Evolutionary conservation across 1,139 yeast species (phyloP).

Genomic region (Scheffersomyces cryptocercus): DNA sequence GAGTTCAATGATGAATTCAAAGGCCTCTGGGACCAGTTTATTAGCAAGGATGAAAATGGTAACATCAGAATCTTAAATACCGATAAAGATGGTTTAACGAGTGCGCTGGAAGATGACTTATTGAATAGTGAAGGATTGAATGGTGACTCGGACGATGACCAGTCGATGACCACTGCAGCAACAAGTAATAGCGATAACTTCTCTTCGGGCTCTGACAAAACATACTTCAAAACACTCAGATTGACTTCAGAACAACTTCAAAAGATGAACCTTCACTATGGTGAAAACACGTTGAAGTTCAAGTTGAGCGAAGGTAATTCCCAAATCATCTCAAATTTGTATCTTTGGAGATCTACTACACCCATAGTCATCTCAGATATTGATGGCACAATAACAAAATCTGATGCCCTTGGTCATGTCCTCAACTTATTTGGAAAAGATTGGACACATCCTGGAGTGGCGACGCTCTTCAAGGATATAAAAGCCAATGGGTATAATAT

Average conservation of each 20-base stretch:
- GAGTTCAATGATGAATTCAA: conserved; percentile 23
- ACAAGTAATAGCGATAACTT: conserved; percentile 6
- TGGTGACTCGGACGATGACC: conserved; percentile 23
- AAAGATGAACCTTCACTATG: conserved; percentile 70
- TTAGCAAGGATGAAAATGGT: conserved; percentile 65
- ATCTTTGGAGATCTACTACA: conserved; percentile 78
- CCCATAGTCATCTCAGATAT: conserved; percentile 97
- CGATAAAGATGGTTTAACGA: conserved; percentile 5
- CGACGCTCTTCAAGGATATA: conserved; percentile 85
- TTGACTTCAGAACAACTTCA: conserved; percentile 88
- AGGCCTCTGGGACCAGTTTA: conserved; percentile 36
- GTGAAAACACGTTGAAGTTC: conserved; percentile 77
- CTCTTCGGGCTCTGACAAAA: conserved; percentile 17
- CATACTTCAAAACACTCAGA: conserved; percentile 83
- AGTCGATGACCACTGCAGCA: conserved; percentile 1
- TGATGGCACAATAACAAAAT: conserved; percentile 97
- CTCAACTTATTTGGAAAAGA: conserved; percentile 92
- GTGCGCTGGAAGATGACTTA: conserved; percentile 8
- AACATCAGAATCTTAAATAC: conserved; percentile 56
- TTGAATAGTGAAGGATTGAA: conserved; percentile 10
- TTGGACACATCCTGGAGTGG: conserved; percentile 98
- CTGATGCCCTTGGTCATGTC: conserved; percentile 97
- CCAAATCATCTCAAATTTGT: conserved; percentile 69
- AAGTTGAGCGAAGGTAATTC: conserved; percentile 84
- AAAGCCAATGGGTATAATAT: conserved; percentile 86